phyloP scores from a whole-genome alignment of 495 filamentous ascomycete genomes.

The Podospora pseudocomata region DNA sequence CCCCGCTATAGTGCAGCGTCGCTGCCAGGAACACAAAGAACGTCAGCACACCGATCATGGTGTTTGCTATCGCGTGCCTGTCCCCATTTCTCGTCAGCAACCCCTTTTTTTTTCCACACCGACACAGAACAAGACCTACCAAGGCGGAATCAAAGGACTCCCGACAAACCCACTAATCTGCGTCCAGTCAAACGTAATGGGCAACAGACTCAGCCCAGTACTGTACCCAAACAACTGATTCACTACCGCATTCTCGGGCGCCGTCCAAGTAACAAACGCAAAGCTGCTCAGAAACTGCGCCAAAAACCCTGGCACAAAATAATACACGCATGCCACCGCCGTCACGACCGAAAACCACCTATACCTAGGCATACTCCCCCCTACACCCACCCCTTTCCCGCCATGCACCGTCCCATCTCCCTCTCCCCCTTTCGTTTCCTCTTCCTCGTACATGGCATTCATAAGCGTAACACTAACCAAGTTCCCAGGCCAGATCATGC shows the following conservation, averaged over 20 bases:
- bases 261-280: conserved; percentile 60
- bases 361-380: conserved; percentile 56
- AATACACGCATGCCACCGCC: conserved; percentile 50
- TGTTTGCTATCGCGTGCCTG: conserved; percentile 57
- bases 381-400: conserved; percentile 46
- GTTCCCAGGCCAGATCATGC: conserved; percentile 73
- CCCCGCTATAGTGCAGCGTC: conserved; percentile 61
- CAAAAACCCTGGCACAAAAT: conserved; percentile 59
- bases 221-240: conserved; percentile 67
- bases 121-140: conserved; percentile 33
- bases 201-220: conserved; percentile 58
- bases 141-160: conserved; percentile 57
- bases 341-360: conserved; percentile 56
- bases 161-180: conserved; percentile 56
- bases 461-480: conserved; percentile 64
- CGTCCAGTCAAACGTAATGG: conserved; percentile 66
- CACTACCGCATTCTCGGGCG: conserved; percentile 58
- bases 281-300: conserved; percentile 57
- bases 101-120: not conserved
- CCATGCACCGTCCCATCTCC: conserved; percentile 51
- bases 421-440: conserved; percentile 31
- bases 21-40: conserved; percentile 49
- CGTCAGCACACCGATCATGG: conserved; percentile 55
- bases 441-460: conserved; percentile 65
- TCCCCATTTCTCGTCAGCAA: conserved; percentile 6